These are phyloP conservation scores for Gynostemma pentaphyllum DNA, from an alignment of 306 rosid species.

Conservation along the genomic window DNA sequence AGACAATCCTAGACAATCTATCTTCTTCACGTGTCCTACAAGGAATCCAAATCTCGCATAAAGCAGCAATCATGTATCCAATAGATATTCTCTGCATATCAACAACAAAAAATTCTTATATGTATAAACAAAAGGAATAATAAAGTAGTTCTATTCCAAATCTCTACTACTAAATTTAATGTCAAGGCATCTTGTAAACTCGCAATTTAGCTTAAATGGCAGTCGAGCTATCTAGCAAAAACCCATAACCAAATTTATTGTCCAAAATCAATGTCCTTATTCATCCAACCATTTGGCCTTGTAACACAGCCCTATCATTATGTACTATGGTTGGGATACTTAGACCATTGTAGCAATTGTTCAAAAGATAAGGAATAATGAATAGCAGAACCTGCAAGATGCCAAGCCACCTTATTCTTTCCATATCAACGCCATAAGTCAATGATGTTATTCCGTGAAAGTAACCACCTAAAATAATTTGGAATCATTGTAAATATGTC, in stretches of 20 bases:
- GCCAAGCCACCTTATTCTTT: conserved; percentile 61
- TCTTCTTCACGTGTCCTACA: conserved; percentile 22
- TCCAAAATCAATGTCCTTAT: background rate
- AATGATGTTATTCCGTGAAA: conserved; percentile 71
- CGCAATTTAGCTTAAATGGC: background rate
- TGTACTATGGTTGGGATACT: background rate
- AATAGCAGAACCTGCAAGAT: conserved; percentile 52
- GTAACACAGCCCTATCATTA: background rate
- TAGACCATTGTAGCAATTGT: conserved; percentile 1
- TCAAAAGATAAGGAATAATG: conserved; percentile 6
- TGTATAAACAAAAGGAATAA: background rate
- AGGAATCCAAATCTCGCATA: conserved; percentile 81
- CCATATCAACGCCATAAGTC: conserved; percentile 74
- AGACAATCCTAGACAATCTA: conserved; percentile 35
- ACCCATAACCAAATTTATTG: background rate
- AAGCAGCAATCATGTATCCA: conserved; percentile 66
- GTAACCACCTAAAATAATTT: conserved; percentile 69
- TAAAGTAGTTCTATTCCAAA: background rate
- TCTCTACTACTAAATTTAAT: background rate
- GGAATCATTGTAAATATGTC: background rate
- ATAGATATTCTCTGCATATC: conserved; percentile 69
- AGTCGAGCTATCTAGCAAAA: background rate
- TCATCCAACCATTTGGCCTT: background rate
- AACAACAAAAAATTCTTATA: conserved; percentile 1
- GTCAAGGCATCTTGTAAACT: background rate